Evolutionary conservation across 2,329 filamentous ascomycete genomes (phyloP).

Genomic region (Alternaria panax): DNA sequence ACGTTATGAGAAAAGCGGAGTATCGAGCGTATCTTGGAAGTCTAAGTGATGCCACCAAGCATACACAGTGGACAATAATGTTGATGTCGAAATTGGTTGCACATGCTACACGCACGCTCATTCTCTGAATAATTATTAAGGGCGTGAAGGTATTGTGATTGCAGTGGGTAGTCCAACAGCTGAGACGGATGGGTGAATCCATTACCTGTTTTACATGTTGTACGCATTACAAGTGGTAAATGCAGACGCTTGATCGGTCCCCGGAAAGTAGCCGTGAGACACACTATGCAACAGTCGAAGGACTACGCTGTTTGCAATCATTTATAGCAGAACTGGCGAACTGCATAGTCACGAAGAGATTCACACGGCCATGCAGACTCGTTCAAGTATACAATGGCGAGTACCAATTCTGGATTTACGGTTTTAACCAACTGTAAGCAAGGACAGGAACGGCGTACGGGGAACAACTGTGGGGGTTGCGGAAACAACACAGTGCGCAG

Average conservation of each 20-base stretch:
- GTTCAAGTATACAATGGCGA: background rate
- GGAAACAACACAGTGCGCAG: slow-evolving; percentile 4
- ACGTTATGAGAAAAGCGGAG: background rate
- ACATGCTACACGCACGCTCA: background rate
- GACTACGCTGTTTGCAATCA: background rate
- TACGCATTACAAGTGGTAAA: background rate
- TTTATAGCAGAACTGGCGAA: background rate
- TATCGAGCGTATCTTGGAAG: background rate
- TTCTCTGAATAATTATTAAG: background rate
- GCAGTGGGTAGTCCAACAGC: background rate
- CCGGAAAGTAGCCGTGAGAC: background rate
- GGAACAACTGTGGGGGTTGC: background rate
- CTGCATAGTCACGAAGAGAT: background rate
- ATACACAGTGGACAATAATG: background rate
- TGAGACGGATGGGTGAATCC: background rate
- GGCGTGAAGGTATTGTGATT: background rate
- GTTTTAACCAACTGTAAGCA: background rate
- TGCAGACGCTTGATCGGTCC: slow-evolving; percentile 5
- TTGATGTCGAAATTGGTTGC: background rate
- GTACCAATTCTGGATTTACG: background rate
- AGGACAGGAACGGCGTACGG: background rate
- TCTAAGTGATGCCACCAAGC: background rate
- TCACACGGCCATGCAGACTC: background rate
- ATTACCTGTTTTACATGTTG: background rate
- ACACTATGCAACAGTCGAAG: background rate